Percentiles rank a stretch among this genome's conserved stretches.
phyloP scores from a whole-genome alignment of 768 basidiomycete genomes.

The Macrolepiota dolichaula region DNA sequence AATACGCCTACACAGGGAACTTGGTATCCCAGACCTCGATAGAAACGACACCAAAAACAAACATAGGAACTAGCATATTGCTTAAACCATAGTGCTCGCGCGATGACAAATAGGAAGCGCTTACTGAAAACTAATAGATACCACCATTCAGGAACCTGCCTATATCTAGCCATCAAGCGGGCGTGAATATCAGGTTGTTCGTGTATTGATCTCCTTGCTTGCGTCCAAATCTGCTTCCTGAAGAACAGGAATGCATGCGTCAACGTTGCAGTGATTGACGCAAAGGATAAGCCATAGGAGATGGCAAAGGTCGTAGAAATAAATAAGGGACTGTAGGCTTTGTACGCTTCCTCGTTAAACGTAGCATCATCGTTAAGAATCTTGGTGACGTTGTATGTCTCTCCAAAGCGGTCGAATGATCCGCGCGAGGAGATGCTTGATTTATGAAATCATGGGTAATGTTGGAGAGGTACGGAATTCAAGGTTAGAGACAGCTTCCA shows the following conservation, averaged over 20 bases:
- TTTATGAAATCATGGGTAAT: conserved; percentile 3
- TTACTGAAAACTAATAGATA: conserved; percentile 62
- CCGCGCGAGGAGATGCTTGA: conserved; percentile 52
- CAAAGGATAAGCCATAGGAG: conserved; percentile 81
- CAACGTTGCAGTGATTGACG: conserved; percentile 71
- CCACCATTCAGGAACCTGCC: conserved; percentile 85
- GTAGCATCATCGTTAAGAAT: conserved; percentile 54
- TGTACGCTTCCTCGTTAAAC: conserved; percentile 54
- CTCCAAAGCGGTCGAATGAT: conserved; percentile 66
- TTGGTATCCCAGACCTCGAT: conserved; percentile 72
- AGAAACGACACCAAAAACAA: conserved; percentile 62
- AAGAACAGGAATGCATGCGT: conserved; percentile 71
- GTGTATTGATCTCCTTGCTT: conserved; percentile 63
- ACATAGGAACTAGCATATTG: conserved; percentile 46
- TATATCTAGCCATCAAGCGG: conserved; percentile 73
- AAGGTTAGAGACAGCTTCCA: background rate
- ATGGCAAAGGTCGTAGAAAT: conserved; percentile 74
- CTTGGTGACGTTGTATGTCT: conserved; percentile 50
- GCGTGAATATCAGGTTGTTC: conserved; percentile 88
- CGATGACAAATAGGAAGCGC: conserved; percentile 25
- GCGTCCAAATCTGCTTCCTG: conserved; percentile 75
- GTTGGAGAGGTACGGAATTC: background rate
- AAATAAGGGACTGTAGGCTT: conserved; percentile 59
- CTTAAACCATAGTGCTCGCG: background rate
- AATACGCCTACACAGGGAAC: conserved; percentile 62